These are phyloP conservation scores for Diutina siamensis DNA, from an alignment of 1,139 yeast genomes.

Conservation along the genomic window DNA sequence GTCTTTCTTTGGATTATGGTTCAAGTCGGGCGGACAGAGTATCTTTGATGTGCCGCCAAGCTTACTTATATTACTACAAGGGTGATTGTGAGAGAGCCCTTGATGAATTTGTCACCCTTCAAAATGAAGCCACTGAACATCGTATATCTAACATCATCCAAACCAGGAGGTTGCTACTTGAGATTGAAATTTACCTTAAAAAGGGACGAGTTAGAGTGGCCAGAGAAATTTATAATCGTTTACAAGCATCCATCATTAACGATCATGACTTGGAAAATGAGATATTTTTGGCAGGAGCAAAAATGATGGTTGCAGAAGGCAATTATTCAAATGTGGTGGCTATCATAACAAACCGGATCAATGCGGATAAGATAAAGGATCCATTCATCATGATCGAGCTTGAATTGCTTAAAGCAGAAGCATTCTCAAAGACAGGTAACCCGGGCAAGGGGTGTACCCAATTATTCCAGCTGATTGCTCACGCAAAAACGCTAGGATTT, in stretches of 20 bases:
- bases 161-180: background rate
- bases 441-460: constrained; percentile 32
- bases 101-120: background rate
- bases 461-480: constrained; percentile 31
- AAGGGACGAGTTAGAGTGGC: background rate
- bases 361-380: constrained; percentile 12
- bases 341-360: background rate
- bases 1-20: background rate
- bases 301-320: constrained; percentile 9
- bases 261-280: background rate
- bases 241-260: background rate
- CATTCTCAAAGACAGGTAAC: constrained; percentile 25
- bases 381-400: constrained; percentile 30
- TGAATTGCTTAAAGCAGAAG: constrained; percentile 31
- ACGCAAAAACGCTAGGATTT: constrained; percentile 31
- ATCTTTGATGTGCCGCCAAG: background rate
- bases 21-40: background rate
- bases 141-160: background rate
- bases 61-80: background rate
- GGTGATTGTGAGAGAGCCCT: background rate
- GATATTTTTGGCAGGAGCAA: background rate
- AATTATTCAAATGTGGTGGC: constrained; percentile 25
- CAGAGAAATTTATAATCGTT: background rate
- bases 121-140: background rate
- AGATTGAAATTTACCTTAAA: background rate